Evolutionary conservation across 176 grass and related monocot genomes (phyloP), one percentile per base, ranked within the genome.

Genomic region (Urochloa ruziziensis): DNA sequence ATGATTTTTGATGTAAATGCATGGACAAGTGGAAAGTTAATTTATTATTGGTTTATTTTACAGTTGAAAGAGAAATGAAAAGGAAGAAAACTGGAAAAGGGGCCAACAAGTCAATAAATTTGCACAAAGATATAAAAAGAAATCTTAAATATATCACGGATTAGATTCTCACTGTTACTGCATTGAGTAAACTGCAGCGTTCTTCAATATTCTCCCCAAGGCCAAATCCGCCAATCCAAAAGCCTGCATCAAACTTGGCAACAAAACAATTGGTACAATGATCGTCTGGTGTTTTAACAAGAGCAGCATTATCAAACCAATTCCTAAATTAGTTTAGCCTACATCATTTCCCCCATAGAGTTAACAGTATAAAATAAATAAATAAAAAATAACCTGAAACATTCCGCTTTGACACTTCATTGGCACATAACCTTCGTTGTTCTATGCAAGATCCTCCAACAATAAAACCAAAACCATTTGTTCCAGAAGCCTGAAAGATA

Each of bases 191-290:
- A 90, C 61, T 80, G 51, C 79, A 84, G 17, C 92, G 91, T 84
- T 93, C 96, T 85, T 98, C 96, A 27, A 88, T 73, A 81, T 67
- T 90, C 52, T 98, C 96, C 69, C 96, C 96, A 82, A 95, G 65
- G 23, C 96, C 96, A 91, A 98, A 98, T 58, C 92, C 96, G 59
- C 92, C 96, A 72, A 98, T 94, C 87, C 89, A 95, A 91, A 93
- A 98, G 25, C 92, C 96, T 98, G 79, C 16, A 90, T 8, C 34
- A 81, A 72, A 36, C 17, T 49, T 62, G 39, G 57, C 40, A 87
- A 79, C 28, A 80, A 72, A 73, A 36, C n/a, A 1, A 32, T 71
- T 21, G 77, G 37, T 44, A 64, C 15, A 63, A 58, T 21, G 4
- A 87, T 37, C 10, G 80, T 42, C 28, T 27, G 16, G 6, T 6